Evolutionary conservation across 1,139 yeast genomes (phyloP), one percentile per base, ranked within the genome.

Genomic region (Magnusiomyces magnusii): DNA sequence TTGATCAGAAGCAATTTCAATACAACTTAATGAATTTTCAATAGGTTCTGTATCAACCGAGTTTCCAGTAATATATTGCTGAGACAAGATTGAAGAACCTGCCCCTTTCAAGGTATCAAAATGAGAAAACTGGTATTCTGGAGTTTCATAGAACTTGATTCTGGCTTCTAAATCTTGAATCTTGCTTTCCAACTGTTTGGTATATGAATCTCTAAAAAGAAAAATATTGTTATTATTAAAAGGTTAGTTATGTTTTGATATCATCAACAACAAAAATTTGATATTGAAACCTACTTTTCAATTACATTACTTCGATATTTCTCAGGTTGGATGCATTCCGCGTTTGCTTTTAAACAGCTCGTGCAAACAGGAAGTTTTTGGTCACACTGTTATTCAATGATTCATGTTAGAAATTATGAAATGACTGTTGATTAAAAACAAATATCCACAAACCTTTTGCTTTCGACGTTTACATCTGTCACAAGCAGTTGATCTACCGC

Each of bases 351-450:
- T 7, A 15, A 28, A 24, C 54, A 51, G 54, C 36, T 51, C 21
- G 54, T 51, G 36, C 54, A 51, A 21, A 51, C 25, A 3, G 54
- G 54, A 2, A 51, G 54, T 24, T 51, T 51, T 39, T 51, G 54
- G 23, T 51, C 54, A 19, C 54, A 51, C 54, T 51, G 28, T 24
- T 51, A 42, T 31, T 31, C 36, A 31, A 7, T 49, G 24, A 21
- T 36, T 31, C 21, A 24, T 17, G 15, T 49, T 49, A 49, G 36
- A 49, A 17, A 31, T 49, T 25, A 15, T 34, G n/a, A n/a, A n/a
- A n/a, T n/a, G n/a, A n/a, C n/a, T n/a, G n/a, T n/a, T n/a, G n/a
- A n/a, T n/a, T n/a, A n/a, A n/a, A n/a, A n/a, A n/a, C n/a, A n/a
- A n/a, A n/a, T n/a, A n/a, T n/a, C n/a, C 13, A 47, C 51, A 21